Conservation (phyloP, 257 asterid genomes). For the Przewalskia tangutica region DNA sequence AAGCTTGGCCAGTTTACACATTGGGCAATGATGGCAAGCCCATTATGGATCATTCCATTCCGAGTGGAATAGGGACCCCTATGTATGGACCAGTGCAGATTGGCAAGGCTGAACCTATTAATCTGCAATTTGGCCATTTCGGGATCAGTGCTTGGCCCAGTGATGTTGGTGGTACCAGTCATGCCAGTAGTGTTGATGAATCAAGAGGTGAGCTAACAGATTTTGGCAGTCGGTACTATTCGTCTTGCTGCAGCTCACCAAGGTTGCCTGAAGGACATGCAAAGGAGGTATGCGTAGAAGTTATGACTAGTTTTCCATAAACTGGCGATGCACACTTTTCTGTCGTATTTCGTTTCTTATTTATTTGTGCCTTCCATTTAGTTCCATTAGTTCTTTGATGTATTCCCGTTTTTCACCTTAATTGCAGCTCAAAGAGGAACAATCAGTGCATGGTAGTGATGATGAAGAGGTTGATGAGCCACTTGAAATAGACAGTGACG, state of each 20-base stretch:
- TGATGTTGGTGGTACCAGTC: constrained; percentile 88
- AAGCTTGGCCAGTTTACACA: constrained; percentile 91
- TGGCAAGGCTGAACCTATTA: constrained; percentile 76
- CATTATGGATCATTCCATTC: constrained; percentile 18
- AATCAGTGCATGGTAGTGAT: constrained; percentile 90
- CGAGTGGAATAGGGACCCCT: constrained; percentile 51
- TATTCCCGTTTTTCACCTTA: constrained; percentile 7
- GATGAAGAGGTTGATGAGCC: constrained; percentile 90
- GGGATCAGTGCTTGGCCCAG: constrained; percentile 95
- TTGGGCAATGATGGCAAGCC: constrained; percentile 42
- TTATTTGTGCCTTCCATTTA: neutral
- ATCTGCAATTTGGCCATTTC: constrained; percentile 88
- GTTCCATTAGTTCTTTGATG: neutral
- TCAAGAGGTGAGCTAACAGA: constrained; percentile 79
- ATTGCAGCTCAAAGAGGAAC: constrained; percentile 77
- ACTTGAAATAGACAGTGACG: constrained; percentile 75
- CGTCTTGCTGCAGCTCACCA: constrained; percentile 98
- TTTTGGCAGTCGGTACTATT: constrained; percentile 65
- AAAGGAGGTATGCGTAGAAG: constrained; percentile 56
- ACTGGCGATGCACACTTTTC: neutral
- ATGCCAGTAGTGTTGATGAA: constrained; percentile 83
- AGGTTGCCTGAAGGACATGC: constrained; percentile 71
- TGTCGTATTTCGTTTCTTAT: neutral
- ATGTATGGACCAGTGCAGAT: constrained; percentile 82
- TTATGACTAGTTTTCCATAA: neutral